These are phyloP conservation scores for Lomentospora prolificans DNA, from an alignment of 2,329 filamentous ascomycete species.

Conservation along the genomic window DNA sequence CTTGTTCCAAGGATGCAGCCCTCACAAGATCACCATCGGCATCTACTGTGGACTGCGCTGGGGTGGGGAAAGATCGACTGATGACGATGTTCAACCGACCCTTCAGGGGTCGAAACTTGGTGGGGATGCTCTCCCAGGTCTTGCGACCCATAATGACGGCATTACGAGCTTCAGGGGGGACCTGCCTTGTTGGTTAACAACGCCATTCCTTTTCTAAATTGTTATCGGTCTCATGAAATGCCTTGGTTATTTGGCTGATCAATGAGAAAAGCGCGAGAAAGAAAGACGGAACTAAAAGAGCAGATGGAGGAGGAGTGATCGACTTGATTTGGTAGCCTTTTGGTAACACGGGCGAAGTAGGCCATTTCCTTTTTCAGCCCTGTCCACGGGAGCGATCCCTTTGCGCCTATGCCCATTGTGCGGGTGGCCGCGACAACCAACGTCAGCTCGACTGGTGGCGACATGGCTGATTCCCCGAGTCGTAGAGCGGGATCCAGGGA, in stretches of 20 bases:
- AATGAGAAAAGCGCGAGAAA: background rate
- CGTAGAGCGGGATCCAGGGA: background rate
- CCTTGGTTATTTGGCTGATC: background rate
- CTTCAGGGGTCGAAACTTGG: constrained; percentile 66
- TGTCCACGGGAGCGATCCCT: constrained; percentile 78
- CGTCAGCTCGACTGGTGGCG: constrained; percentile 54
- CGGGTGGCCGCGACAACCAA: constrained; percentile 90
- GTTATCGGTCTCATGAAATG: background rate
- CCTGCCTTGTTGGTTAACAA: constrained; percentile 14
- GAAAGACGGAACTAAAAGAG: background rate
- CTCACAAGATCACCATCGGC: constrained; percentile 38
- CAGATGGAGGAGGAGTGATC: background rate
- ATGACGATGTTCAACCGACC: constrained; percentile 77
- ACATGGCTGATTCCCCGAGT: constrained; percentile 10
- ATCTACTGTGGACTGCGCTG: constrained; percentile 10
- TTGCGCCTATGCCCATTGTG: constrained; percentile 76
- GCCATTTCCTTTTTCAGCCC: constrained; percentile 85
- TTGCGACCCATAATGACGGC: constrained; percentile 96
- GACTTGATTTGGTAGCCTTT: constrained; percentile 41
- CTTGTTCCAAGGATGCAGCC: constrained; percentile 47
- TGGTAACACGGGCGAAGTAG: constrained; percentile 88
- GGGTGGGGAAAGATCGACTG: constrained; percentile 36
- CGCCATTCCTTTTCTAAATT: background rate
- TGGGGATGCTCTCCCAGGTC: constrained; percentile 87
- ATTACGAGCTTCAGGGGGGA: constrained; percentile 37